phyloP scores from a whole-genome alignment of 805 yeast species.

The Zygosaccharomyces gambellarensis region DNA sequence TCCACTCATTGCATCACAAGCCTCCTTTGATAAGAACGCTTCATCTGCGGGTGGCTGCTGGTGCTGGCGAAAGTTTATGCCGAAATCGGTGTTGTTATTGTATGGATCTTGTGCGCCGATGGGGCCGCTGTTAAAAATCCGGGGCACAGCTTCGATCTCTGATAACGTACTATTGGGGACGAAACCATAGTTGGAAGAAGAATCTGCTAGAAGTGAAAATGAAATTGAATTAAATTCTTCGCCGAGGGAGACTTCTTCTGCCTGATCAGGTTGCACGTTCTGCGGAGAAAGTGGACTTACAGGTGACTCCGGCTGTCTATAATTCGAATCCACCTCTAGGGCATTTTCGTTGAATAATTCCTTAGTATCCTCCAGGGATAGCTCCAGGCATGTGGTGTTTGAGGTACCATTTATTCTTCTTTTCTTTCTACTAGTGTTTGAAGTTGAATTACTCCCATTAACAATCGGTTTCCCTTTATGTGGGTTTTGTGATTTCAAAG shows the following conservation, averaged over 20 bases:
- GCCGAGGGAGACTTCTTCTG: slow-evolving; percentile 5
- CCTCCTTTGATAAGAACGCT: neutral
- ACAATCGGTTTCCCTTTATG: slow-evolving; percentile 5
- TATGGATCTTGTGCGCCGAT: slow-evolving; percentile 5
- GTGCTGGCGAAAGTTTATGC: neutral
- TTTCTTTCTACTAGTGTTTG: neutral
- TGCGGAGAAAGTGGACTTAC: neutral
- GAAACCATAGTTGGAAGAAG: slow-evolving; percentile 10
- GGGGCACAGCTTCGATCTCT: slow-evolving; percentile 12
- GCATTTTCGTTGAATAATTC: neutral
- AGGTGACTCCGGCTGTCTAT: neutral
- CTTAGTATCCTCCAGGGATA: slow-evolving; percentile 1
- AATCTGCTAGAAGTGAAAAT: slow-evolving; percentile 10
- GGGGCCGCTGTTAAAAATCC: slow-evolving; percentile 12
- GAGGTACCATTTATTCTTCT: neutral
- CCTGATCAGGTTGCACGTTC: neutral
- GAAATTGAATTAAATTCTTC: slow-evolving; percentile 13
- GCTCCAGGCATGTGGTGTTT: neutral
- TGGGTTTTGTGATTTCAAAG: slow-evolving; percentile 7
- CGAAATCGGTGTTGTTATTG: neutral
- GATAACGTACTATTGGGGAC: slow-evolving; percentile 6
- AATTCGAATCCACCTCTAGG: neutral
- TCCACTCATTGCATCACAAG: neutral
- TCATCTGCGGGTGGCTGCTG: neutral
- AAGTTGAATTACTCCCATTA: neutral